Percentiles rank a stretch among this genome's conserved stretches.
These are phyloP conservation scores for Termitomyces sp. DNA, from an alignment of 1,284 basidiomycete species.

Conservation along the genomic window DNA sequence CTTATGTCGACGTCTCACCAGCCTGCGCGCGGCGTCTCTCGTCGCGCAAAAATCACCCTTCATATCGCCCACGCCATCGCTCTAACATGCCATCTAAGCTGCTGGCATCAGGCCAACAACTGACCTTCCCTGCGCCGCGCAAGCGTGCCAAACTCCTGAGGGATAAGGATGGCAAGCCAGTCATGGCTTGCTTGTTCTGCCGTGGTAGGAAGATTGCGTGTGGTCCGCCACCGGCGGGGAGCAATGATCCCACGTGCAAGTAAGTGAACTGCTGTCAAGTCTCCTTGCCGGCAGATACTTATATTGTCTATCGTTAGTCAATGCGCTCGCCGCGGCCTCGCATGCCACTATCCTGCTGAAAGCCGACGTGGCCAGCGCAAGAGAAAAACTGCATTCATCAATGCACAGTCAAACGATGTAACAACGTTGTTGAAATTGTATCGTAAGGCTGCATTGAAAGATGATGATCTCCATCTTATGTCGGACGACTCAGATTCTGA, in stretches of 20 bases:
- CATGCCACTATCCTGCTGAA: constrained; percentile 21
- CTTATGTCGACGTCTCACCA: background rate
- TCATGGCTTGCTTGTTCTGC: constrained; percentile 32
- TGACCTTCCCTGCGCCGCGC: background rate
- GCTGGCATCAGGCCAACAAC: background rate
- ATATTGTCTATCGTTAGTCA: constrained; percentile 18
- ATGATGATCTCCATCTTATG: background rate
- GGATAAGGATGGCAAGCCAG: constrained; percentile 20
- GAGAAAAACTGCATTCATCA: constrained; percentile 1
- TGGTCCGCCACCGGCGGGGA: constrained; percentile 25
- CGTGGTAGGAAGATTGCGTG: constrained; percentile 34
- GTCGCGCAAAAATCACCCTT: background rate
- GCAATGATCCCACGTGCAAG: constrained; percentile 30
- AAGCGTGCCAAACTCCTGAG: constrained; percentile 5
- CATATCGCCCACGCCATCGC: constrained; percentile 1
- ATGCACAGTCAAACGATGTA: background rate
- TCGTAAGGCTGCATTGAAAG: background rate
- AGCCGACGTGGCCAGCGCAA: constrained; percentile 18
- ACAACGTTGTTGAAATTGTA: background rate
- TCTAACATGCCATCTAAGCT: background rate
- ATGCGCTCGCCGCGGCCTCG: constrained; percentile 23
- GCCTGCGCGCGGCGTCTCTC: background rate
- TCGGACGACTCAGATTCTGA: constrained; percentile 7
- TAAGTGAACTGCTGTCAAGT: constrained; percentile 18
- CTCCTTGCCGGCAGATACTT: background rate